Evolutionary conservation across 2,329 filamentous ascomycete genomes (phyloP).

Genomic region (Neospermospora avenae): DNA sequence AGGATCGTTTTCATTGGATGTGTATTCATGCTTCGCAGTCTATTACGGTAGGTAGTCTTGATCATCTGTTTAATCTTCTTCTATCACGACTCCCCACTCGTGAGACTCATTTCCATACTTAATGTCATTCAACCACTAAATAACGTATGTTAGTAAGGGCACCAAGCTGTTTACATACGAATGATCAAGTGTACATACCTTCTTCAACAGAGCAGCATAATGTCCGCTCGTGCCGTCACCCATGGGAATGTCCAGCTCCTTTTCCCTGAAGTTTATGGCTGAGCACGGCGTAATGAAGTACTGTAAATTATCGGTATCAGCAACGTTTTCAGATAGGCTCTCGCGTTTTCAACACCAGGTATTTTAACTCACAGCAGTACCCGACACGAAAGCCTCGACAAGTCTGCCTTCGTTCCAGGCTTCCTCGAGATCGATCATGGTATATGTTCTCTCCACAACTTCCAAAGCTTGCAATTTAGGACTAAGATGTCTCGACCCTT

Average conservation of each 20-base stretch:
- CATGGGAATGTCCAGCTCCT: slow-evolving; percentile 61
- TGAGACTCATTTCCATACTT: slow-evolving; percentile 71
- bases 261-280: slow-evolving; percentile 62
- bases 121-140: slow-evolving; percentile 60
- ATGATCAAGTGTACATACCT: slow-evolving; percentile 18
- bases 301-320: slow-evolving; percentile 37
- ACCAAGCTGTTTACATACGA: background rate
- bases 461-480: slow-evolving; percentile 49
- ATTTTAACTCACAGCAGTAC: slow-evolving; percentile 73
- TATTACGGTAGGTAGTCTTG: too few species aligned
- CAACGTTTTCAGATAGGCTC: background rate
- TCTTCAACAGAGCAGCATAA: slow-evolving; percentile 59
- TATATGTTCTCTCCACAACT: slow-evolving; percentile 77
- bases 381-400: slow-evolving; percentile 80
- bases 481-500: slow-evolving; percentile 27
- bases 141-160: background rate
- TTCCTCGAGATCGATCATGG: slow-evolving; percentile 71
- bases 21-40: too few species aligned
- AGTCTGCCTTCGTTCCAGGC: slow-evolving; percentile 72
- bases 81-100: slow-evolving; percentile 65
- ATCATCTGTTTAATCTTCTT: slow-evolving; percentile 42
- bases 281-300: slow-evolving; percentile 70
- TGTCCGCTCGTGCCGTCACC: slow-evolving; percentile 49
- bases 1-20: too few species aligned
- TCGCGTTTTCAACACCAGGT: too few species aligned